Conservation (phyloP, 2,329 filamentous ascomycete species). For the Malbranchea zuffiana region DNA sequence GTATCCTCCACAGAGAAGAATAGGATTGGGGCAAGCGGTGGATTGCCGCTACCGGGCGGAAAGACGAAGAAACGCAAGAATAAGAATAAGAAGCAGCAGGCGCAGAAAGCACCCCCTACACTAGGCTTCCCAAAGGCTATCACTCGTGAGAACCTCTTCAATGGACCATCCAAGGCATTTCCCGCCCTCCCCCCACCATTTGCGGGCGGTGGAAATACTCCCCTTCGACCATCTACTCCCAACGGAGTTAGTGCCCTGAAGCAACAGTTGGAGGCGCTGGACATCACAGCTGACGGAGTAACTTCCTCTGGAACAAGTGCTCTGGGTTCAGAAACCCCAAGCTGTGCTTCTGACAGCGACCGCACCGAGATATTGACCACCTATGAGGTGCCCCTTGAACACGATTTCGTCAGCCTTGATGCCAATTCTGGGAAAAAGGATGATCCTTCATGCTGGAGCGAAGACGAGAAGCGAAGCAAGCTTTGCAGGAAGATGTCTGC, state of each 20-base stretch:
- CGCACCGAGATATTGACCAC: conserved; percentile 62
- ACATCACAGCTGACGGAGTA: conserved; percentile 51
- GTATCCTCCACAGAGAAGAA: neutral
- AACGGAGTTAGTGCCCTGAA: conserved; percentile 74
- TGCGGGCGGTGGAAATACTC: neutral
- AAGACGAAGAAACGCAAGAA: conserved; percentile 31
- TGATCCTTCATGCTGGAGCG: conserved; percentile 36
- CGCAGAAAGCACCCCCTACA: conserved; percentile 7
- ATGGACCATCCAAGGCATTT: neutral
- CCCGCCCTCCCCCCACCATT: neutral
- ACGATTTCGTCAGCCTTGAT: conserved; percentile 68
- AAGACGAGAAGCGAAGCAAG: conserved; percentile 42
- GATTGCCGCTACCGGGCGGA: neutral
- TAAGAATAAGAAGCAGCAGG: conserved; percentile 28
- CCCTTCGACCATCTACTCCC: conserved; percentile 35
- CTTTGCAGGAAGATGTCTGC: conserved; percentile 74
- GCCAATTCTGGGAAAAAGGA: conserved; percentile 27
- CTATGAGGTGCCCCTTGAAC: conserved; percentile 74
- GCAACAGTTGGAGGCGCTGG: conserved; percentile 67
- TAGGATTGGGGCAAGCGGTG: neutral
- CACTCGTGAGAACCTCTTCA: neutral
- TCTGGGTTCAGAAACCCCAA: conserved; percentile 36
- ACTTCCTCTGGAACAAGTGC: conserved; percentile 45
- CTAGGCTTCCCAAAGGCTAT: neutral
- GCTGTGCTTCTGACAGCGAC: conserved; percentile 47